Evolutionary conservation across 805 yeast genomes (phyloP).

Genomic region (Wickerhamiella sorbophila): DNA sequence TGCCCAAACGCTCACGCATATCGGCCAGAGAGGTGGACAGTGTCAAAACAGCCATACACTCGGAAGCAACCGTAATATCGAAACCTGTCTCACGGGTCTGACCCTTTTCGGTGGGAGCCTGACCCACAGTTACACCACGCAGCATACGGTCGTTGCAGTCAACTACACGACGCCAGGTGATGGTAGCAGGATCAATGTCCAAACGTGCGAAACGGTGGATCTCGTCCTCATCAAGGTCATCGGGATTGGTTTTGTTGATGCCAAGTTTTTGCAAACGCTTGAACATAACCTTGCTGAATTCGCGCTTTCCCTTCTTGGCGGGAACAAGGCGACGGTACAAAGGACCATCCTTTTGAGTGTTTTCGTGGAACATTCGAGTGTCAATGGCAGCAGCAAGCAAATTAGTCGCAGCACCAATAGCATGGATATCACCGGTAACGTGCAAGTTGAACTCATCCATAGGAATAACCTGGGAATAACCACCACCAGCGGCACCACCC

Average conservation of each 20-base stretch:
- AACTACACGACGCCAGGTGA: constrained; percentile 85
- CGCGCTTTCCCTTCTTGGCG: constrained; percentile 62
- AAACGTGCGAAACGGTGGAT: constrained; percentile 60
- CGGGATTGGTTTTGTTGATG: constrained; percentile 67
- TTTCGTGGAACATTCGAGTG: constrained; percentile 92
- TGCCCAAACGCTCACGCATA: constrained; percentile 77
- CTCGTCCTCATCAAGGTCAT: constrained; percentile 66
- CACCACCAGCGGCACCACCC: constrained; percentile 99
- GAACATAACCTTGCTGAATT: constrained; percentile 65
- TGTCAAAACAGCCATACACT: constrained; percentile 91
- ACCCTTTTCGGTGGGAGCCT: constrained; percentile 89
- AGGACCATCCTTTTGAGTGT: constrained; percentile 67
- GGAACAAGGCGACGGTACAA: constrained; percentile 81
- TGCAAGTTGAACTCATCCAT: constrained; percentile 99
- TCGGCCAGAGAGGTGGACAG: constrained; percentile 64
- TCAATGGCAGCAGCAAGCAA: constrained; percentile 92
- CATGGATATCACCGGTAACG: constrained; percentile 94
- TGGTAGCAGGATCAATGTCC: constrained; percentile 78
- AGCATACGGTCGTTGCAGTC: constrained; percentile 88
- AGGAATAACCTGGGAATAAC: constrained; percentile 93
- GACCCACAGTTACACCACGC: constrained; percentile 78
- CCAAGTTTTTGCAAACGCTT: constrained; percentile 67
- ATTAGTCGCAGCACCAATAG: constrained; percentile 87
- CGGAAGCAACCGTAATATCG: constrained; percentile 93
- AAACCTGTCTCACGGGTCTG: constrained; percentile 76